Base-by-base conservation (phyloP, 2,329 filamentous ascomycete genomes). In the Aureobasidium musti region DNA sequence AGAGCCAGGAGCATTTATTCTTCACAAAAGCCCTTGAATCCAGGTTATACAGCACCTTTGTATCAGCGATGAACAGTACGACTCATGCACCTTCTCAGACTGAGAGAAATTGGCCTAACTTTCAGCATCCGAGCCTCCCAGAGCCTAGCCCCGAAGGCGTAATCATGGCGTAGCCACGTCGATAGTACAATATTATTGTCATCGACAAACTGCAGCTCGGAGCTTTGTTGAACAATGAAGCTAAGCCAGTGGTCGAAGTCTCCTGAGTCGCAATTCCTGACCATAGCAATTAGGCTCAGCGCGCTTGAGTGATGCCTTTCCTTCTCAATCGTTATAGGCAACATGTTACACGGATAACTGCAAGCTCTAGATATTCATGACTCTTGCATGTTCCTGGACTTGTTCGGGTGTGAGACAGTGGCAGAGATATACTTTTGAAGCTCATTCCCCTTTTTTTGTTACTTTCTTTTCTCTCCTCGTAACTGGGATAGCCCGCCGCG, bases 51-150 rank as follows among this genome's bases (percentile, higher is more conserved):
- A 63, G 47, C 35, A 43, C 47, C 47, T 23, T 63, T 53, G 47
- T 53, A 63, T 52, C 35, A 63, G 43, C 60, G 30, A 57, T 52
- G 57, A 61, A 45, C 57, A 49, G 30, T 39, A 61, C 57, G 59
- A 63, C 45, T 63, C 33, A 63, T 63, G 59, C 17, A 52, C 23
- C 30, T 5, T 23, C 21, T 13, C 4, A 21, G 13, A 47, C 3
- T 11, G n/a, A 17, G 35, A 39, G 30, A 21, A 11, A 60, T 60
- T 60, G 28, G 28, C 41, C 23, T 10, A 33, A 39, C 11, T 26
- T 23, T 21, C 21, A 39, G n/a, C 33, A 39, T 30, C n/a, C 52
- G 30, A 28, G 23, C 54, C 35, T 21, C 23, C 10, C 3, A 14
- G 35, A 45, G 54, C n/a, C 23, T 11, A 43, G 26, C 21, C 26